These are phyloP conservation scores for Penicillium antarcticum DNA, from an alignment of 495 filamentous ascomycete genomes.

Conservation along the genomic window DNA sequence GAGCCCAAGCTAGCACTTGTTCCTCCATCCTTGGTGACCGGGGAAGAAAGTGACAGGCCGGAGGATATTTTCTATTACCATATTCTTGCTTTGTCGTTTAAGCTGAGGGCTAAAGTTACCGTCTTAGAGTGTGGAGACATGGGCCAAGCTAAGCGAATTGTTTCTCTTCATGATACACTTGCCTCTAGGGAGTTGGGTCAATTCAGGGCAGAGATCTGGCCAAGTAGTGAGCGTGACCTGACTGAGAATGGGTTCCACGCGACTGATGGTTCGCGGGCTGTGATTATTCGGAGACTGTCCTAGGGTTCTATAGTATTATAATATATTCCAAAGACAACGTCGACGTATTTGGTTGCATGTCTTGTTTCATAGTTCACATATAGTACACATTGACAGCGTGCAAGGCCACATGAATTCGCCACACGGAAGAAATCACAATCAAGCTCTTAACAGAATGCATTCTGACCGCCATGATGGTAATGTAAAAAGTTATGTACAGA, in stretches of 20 bases:
- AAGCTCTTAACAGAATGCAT: not conserved
- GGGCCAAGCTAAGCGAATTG: constrained; percentile 32
- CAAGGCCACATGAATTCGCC: not conserved
- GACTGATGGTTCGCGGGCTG: constrained; percentile 21
- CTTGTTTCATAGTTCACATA: not conserved
- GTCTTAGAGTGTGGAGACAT: constrained; percentile 40
- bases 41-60: not conserved
- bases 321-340: too few species aligned
- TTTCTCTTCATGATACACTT: constrained; percentile 15
- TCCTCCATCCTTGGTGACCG: constrained; percentile 38
- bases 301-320: not conserved
- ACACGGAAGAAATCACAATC: not conserved
- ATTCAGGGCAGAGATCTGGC: constrained; percentile 18
- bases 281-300: constrained; percentile 16
- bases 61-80: constrained; percentile 42
- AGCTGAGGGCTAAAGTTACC: constrained; percentile 20
- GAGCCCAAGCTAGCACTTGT: constrained; percentile 81
- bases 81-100: constrained; percentile 23
- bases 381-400: not conserved
- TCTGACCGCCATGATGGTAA: not conserved
- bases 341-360: not conserved
- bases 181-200: not conserved
- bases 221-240: constrained; percentile 12
- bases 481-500: constrained; percentile 3
- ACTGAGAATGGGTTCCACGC: constrained; percentile 18